phyloP scores from a whole-genome alignment of 495 filamentous ascomycete species.

The Hypoxylon fuscum region DNA sequence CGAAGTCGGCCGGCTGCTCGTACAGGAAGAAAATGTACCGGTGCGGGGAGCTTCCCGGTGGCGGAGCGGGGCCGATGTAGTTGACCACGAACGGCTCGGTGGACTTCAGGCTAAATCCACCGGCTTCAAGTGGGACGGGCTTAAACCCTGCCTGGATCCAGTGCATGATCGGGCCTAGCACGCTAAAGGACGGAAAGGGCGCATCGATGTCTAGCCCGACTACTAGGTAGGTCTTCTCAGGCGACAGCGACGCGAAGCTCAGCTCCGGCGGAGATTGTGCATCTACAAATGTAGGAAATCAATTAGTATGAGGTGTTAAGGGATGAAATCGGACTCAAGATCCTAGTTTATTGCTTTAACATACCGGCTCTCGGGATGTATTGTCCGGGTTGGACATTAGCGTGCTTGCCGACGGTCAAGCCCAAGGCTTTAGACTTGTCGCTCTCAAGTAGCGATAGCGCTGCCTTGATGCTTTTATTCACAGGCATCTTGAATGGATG shows the following conservation, averaged over 20 bases:
- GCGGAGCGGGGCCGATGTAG: slow-evolving; percentile 62
- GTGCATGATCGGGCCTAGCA: slow-evolving; percentile 61
- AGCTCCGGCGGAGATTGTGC: slow-evolving; percentile 21
- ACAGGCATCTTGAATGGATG: slow-evolving; percentile 18
- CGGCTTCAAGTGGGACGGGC: slow-evolving; percentile 18
- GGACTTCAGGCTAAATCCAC: slow-evolving; percentile 18
- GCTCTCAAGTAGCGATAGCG: slow-evolving; percentile 22
- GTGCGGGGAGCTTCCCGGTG: slow-evolving; percentile 60
- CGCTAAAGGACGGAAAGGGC: slow-evolving; percentile 59
- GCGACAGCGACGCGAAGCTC: slow-evolving; percentile 22
- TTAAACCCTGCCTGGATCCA: slow-evolving; percentile 61
- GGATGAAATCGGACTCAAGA: neutral
- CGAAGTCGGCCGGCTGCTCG: slow-evolving; percentile 62
- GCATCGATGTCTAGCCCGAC: slow-evolving; percentile 62
- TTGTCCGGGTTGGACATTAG: slow-evolving; percentile 17
- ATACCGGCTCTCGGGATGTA: slow-evolving; percentile 28
- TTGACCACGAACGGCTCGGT: slow-evolving; percentile 47
- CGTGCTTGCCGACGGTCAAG: slow-evolving; percentile 24
- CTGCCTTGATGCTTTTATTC: slow-evolving; percentile 9
- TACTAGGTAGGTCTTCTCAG: slow-evolving; percentile 52
- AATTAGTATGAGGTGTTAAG: slow-evolving; percentile 10
- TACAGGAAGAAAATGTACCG: slow-evolving; percentile 67
- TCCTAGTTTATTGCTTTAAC: neutral
- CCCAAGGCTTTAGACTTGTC: slow-evolving; percentile 31
- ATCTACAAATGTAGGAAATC: slow-evolving; percentile 2